A percentile compares a stretch with the other conserved stretches of the same genome.
These are phyloP conservation scores for Phytophthora ohioensis DNA, from an alignment of 352 stramenopile species.

Conservation along the genomic window DNA sequence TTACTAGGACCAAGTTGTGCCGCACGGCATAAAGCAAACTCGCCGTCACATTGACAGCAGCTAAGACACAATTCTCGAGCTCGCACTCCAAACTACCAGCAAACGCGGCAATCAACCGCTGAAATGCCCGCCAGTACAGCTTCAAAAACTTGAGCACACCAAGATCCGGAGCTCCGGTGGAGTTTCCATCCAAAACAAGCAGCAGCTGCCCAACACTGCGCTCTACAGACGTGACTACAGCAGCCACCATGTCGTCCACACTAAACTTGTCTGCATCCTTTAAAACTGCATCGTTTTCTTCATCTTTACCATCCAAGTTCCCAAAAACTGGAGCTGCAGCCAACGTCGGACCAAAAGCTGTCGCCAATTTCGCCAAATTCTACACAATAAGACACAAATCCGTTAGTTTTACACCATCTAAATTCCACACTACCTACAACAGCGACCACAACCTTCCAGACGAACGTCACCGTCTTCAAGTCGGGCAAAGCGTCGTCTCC, in stretches of 20 bases:
- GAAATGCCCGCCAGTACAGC: constrained; percentile 68
- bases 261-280: constrained; percentile 22
- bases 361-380: constrained; percentile 59
- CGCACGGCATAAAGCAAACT: constrained; percentile 38
- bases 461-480: constrained; percentile 56
- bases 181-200: constrained; percentile 7
- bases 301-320: not conserved
- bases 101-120: constrained; percentile 56
- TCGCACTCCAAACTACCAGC: constrained; percentile 35
- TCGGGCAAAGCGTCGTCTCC: constrained; percentile 18
- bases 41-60: constrained; percentile 49
- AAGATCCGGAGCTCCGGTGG: constrained; percentile 1
- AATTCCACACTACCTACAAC: not conserved
- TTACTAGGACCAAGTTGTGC: constrained; percentile 4
- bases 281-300: not conserved
- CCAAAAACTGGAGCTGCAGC: not conserved
- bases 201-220: constrained; percentile 31
- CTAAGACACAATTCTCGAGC: constrained; percentile 53
- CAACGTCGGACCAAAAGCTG: constrained; percentile 33
- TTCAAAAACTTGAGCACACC: constrained; percentile 55
- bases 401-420: not conserved
- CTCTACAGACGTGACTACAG: constrained; percentile 44
- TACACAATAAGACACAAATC: constrained; percentile 21
- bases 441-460: constrained; percentile 54
- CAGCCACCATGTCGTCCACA: constrained; percentile 44